Base-by-base conservation (phyloP, 257 asterid genomes). In the Ocimum tenuiflorum region DNA sequence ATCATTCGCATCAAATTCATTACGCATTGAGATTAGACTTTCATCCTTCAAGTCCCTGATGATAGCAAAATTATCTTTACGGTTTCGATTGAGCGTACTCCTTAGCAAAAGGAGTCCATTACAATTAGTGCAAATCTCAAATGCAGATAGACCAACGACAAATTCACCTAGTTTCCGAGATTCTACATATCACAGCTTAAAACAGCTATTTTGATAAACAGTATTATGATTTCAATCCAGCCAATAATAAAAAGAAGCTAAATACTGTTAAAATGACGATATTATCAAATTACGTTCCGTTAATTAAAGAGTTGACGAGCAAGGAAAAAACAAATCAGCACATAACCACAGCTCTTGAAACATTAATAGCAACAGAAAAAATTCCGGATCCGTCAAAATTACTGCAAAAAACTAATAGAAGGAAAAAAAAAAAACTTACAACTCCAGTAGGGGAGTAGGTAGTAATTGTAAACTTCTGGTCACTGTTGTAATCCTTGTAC, bases 361-460 rank as follows among this genome's bases (percentile, higher is more conserved):
- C 61, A 41, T 22, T 5, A 9, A 11, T 1, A 48, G 3, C 15
- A 63, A 7, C 39, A n/a, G 12, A 11, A 8, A 23, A 74, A 9
- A 18, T 19, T 49, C 43, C 71, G 60, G 73, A 69, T 69, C 77
- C 70, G 27, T 18, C 42, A 36, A 10, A 36, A 36, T 36, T 36
- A 36, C 42, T 36, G 9, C 13, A 36, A 36, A 36, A 8, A 71
- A 70, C 47, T n/a, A 18, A 18, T 14, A 56, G 15, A 39, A 23
- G 3, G 31, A 15, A 19, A 55, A 8, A 8, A 7, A 7, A 36
- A 36, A 36, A 4, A 36, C 42, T 36, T 36, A 49, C 84, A 0
- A 79, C 75, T 0, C 58, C 84, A 0, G 86, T 63, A 10, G 57
- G 57, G 22, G 57, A 50, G 15, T 50, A 50, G 57, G 57, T 50